phyloP scores from a whole-genome alignment of 305 asterid genomes.

The Fraxinus nigra region DNA sequence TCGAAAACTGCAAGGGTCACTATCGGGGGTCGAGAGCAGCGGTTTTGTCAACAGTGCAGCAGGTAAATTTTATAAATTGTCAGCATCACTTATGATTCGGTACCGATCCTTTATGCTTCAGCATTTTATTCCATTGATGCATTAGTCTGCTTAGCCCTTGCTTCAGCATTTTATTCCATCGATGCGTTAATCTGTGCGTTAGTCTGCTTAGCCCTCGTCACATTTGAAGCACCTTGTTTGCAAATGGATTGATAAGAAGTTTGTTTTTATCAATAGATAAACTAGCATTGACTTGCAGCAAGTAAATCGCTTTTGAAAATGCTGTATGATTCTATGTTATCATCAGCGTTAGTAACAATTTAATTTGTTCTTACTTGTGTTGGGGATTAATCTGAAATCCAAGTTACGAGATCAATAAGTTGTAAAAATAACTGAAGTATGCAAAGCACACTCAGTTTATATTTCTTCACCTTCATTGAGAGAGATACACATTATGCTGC shows the following conservation, averaged over 20 bases:
- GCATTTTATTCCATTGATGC: neutral
- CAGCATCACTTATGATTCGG: neutral
- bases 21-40: conserved; percentile 46
- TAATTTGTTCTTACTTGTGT: neutral
- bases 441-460: neutral
- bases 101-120: neutral
- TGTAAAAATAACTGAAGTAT: neutral
- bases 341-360: neutral
- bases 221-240: neutral
- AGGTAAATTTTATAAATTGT: conserved; percentile 27
- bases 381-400: neutral
- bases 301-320: neutral
- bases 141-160: neutral
- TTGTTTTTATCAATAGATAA: neutral
- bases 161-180: neutral
- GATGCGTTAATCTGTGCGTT: neutral
- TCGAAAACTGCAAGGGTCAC: conserved; percentile 47
- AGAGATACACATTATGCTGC: neutral
- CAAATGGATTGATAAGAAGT: neutral
- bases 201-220: neutral
- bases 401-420: neutral
- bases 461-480: neutral
- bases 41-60: conserved; percentile 62
- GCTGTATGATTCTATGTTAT: neutral
- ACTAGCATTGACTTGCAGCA: neutral